Evolutionary conservation across 1,284 basidiomycete genomes (phyloP).

Genomic region (Sanghuangporus sanghuang): DNA sequence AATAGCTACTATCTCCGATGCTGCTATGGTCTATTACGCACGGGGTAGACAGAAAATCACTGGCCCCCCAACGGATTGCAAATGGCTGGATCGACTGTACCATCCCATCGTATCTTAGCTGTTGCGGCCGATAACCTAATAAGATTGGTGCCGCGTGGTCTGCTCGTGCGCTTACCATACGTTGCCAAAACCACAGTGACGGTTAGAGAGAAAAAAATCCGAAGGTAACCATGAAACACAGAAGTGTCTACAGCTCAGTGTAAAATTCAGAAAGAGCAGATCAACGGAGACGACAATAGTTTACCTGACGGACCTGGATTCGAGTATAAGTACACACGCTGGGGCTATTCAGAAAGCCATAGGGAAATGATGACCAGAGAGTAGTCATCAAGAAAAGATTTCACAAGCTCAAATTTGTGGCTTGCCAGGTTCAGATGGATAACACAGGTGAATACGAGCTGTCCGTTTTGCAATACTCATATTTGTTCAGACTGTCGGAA

Average conservation of each 20-base stretch:
- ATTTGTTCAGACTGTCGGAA: background rate
- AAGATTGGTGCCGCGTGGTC: conserved; percentile 7
- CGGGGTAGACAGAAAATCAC: background rate
- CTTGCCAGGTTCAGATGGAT: too few species aligned
- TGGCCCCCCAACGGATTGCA: background rate
- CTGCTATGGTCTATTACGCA: background rate
- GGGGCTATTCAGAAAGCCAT: background rate
- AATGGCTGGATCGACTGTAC: background rate
- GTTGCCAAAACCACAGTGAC: background rate
- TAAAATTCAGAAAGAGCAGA: background rate
- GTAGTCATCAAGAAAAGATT: background rate
- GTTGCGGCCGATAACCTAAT: conserved; percentile 9
- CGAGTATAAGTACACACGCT: background rate
- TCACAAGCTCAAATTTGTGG: too few species aligned
- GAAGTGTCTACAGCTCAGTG: background rate
- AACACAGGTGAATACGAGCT: too few species aligned
- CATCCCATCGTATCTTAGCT: background rate
- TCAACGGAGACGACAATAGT: background rate
- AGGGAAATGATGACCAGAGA: background rate
- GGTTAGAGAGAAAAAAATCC: background rate
- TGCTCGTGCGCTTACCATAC: background rate
- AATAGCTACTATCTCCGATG: background rate
- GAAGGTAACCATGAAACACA: background rate
- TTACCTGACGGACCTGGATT: background rate
- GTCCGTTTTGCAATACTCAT: too few species aligned